A percentile compares a stretch with the other conserved stretches of the same genome.
Conservation (phyloP, 495 filamentous ascomycete species). For the Penicillium desertorum region DNA sequence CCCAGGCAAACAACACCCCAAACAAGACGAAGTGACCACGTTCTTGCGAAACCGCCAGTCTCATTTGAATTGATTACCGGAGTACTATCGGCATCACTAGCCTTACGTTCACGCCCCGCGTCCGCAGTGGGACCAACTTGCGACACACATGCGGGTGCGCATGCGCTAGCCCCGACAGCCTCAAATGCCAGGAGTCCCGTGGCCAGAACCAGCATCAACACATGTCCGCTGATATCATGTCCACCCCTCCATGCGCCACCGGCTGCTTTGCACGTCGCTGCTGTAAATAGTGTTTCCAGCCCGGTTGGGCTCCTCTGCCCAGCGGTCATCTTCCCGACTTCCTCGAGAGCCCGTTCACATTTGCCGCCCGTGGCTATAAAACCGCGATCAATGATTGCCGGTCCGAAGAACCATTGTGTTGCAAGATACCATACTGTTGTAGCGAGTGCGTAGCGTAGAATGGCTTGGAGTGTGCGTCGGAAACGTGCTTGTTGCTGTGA, state of each 20-base stretch:
- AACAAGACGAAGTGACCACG: conserved; percentile 51
- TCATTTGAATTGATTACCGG: neutral
- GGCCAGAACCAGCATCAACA: conserved; percentile 84
- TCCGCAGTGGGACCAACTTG: conserved; percentile 8
- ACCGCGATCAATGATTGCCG: conserved; percentile 80
- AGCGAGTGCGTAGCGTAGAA: conserved; percentile 65
- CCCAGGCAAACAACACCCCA: conserved; percentile 56
- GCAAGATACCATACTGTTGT: conserved; percentile 74
- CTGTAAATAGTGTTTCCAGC: conserved; percentile 59
- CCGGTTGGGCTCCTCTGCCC: conserved; percentile 28
- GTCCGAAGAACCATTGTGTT: conserved; percentile 97
- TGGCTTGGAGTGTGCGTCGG: conserved; percentile 45
- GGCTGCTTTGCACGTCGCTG: conserved; percentile 74
- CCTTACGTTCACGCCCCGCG: conserved; percentile 53
- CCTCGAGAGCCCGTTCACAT: conserved; percentile 54
- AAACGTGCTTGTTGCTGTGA: conserved; percentile 26
- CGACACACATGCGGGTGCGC: conserved; percentile 42
- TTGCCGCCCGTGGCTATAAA: conserved; percentile 80
- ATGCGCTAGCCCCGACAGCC: conserved; percentile 60
- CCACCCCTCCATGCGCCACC: conserved; percentile 87
- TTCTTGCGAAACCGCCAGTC: conserved; percentile 34
- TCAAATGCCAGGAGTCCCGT: conserved; percentile 80
- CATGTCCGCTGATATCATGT: conserved; percentile 92
- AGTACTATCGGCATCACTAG: conserved; percentile 20
- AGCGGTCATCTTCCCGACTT: conserved; percentile 23